Percentiles rank a stretch among this genome's conserved stretches.
These are phyloP conservation scores for Amanita rimosa DNA, from an alignment of 768 basidiomycete species.

Conservation along the genomic window DNA sequence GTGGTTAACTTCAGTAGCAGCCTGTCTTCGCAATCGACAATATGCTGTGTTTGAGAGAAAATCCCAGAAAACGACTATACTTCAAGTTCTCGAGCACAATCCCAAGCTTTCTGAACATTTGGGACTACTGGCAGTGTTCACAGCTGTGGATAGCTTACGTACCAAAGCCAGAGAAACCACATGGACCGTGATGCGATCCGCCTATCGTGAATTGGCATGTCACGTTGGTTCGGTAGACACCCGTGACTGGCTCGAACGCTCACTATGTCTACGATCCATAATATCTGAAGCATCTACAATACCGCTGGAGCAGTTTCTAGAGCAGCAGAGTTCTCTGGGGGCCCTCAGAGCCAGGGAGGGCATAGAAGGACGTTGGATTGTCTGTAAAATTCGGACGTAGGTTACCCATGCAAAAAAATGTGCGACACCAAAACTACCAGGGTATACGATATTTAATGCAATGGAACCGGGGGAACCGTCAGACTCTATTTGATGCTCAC, in stretches of 20 bases:
- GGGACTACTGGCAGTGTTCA: slow-evolving; percentile 10
- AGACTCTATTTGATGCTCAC: slow-evolving; percentile 29
- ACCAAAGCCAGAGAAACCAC: slow-evolving; percentile 38
- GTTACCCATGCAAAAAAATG: not conserved
- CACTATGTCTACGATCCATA: slow-evolving; percentile 32
- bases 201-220: slow-evolving; percentile 51
- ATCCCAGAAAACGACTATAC: slow-evolving; percentile 17
- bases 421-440: not conserved
- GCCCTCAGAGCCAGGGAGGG: slow-evolving; percentile 50
- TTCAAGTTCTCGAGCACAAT: slow-evolving; percentile 11
- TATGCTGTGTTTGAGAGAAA: slow-evolving; percentile 40
- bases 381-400: slow-evolving; percentile 37
- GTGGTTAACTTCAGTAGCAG: slow-evolving; percentile 47
- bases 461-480: not conserved
- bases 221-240: slow-evolving; percentile 23
- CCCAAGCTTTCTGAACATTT: not conserved
- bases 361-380: slow-evolving; percentile 44
- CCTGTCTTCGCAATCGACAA: slow-evolving; percentile 40
- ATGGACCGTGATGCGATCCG: slow-evolving; percentile 49
- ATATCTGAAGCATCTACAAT: slow-evolving; percentile 16
- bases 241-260: slow-evolving; percentile 34
- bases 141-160: slow-evolving; percentile 36
- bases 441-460: slow-evolving; percentile 1
- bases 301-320: slow-evolving; percentile 44
- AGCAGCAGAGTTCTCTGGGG: slow-evolving; percentile 25